These are phyloP conservation scores for Ophiostoma tasmaniense DNA, from an alignment of 2,329 filamentous ascomycete genomes.

Conservation along the genomic window DNA sequence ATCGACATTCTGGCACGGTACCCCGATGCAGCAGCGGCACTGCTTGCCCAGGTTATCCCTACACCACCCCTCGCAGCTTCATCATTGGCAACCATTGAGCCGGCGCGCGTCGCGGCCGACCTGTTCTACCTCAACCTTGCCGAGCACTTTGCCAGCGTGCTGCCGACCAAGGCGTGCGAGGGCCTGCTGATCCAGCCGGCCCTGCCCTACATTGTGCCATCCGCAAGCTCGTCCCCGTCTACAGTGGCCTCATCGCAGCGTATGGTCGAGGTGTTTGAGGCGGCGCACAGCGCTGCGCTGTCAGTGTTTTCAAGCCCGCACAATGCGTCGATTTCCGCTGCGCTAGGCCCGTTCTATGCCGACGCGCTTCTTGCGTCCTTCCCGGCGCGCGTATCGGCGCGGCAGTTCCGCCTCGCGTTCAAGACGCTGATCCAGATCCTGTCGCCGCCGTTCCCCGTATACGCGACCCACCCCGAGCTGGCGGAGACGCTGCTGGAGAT, in stretches of 20 bases:
- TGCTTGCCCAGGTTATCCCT: conserved; percentile 53
- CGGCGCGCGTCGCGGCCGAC: conserved; percentile 41
- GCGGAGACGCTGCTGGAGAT: conserved; percentile 75
- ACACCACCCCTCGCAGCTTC: neutral
- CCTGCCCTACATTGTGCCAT: conserved; percentile 57
- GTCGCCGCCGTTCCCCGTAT: conserved; percentile 68
- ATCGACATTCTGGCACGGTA: conserved; percentile 75
- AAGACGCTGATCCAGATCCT: conserved; percentile 76
- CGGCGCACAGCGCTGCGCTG: conserved; percentile 74
- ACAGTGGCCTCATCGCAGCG: conserved; percentile 33
- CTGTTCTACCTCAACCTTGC: conserved; percentile 82
- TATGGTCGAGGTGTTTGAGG: conserved; percentile 64
- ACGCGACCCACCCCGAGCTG: conserved; percentile 65
- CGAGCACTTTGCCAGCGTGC: conserved; percentile 68
- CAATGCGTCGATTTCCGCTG: conserved; percentile 60
- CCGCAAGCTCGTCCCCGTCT: conserved; percentile 9
- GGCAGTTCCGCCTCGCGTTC: conserved; percentile 84
- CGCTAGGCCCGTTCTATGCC: conserved; percentile 74
- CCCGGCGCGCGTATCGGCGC: conserved; percentile 65
- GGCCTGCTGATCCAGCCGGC: conserved; percentile 66
- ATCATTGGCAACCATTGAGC: conserved; percentile 37
- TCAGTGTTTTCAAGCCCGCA: conserved; percentile 73
- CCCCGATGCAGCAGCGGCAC: conserved; percentile 53
- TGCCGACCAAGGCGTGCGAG: conserved; percentile 61
- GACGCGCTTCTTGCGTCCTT: conserved; percentile 74